Conservation (phyloP, 495 filamentous ascomycete genomes). For the Xylona heveae region DNA sequence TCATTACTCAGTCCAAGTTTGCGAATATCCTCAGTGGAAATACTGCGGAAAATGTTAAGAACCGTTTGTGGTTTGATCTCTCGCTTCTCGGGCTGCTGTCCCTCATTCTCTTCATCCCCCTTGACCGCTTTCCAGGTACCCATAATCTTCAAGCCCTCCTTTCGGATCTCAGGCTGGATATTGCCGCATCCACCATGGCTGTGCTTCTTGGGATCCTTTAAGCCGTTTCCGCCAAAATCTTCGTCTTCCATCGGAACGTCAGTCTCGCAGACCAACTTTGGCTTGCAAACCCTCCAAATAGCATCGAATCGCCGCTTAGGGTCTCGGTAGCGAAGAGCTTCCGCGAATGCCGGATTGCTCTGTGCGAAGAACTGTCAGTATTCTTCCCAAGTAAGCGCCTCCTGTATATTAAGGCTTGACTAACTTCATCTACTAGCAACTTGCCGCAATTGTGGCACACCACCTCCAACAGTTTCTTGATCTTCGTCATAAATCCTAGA, state of each 20-base stretch:
- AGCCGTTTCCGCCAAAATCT: background rate
- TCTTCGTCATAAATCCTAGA: constrained; percentile 80
- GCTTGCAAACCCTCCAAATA: constrained; percentile 76
- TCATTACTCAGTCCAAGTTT: constrained; percentile 82
- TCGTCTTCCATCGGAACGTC: constrained; percentile 40
- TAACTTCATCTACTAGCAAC: constrained; percentile 85
- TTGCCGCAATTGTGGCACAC: constrained; percentile 97
- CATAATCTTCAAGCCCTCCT: constrained; percentile 61
- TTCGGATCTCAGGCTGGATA: constrained; percentile 64
- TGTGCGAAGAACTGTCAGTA: constrained; percentile 18
- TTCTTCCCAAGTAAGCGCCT: too few relatives aligned
- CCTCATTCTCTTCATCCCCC: constrained; percentile 39
- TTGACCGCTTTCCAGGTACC: constrained; percentile 66
- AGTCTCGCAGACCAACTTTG: constrained; percentile 60
- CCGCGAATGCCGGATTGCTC: constrained; percentile 63
- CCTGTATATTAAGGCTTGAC: constrained; percentile 47
- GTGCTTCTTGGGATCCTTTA: constrained; percentile 10
- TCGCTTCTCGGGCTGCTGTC: constrained; percentile 58
- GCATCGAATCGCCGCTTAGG: constrained; percentile 82
- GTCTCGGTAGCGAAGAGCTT: constrained; percentile 65
- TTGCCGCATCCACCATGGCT: constrained; percentile 88
- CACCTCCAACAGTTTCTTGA: constrained; percentile 93
- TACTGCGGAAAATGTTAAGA: constrained; percentile 64
- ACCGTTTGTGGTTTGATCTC: constrained; percentile 65
- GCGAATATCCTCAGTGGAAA: constrained; percentile 54